These are phyloP conservation scores for Penicillium sp. DNA, from an alignment of 2,329 filamentous ascomycete species.

Conservation along the genomic window DNA sequence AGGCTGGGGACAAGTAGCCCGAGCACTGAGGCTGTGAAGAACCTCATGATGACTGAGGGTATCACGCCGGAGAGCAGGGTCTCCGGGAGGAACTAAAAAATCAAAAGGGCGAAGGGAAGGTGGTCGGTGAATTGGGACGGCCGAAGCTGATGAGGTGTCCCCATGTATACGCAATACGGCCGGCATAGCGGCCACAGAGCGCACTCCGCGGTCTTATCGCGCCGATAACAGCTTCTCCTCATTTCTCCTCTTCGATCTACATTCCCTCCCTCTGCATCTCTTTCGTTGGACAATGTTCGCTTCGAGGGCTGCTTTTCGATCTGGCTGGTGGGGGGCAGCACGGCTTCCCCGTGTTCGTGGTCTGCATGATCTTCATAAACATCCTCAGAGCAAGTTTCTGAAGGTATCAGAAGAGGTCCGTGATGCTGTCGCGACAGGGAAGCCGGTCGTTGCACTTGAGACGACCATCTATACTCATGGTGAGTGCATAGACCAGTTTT, in stretches of 20 bases:
- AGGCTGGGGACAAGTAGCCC: conserved; percentile 36
- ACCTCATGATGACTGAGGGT: conserved; percentile 40
- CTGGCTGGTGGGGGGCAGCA: conserved; percentile 16
- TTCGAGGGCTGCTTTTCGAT: conserved; percentile 23
- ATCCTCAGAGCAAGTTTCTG: conserved; percentile 53
- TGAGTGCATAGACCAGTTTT: conserved; percentile 23
- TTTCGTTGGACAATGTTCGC: conserved; percentile 16
- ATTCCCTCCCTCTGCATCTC: neutral
- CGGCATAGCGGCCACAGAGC: conserved; percentile 33
- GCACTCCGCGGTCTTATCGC: conserved; percentile 31
- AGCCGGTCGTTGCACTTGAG: conserved; percentile 88
- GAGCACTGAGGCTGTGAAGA: conserved; percentile 38
- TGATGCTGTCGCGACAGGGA: conserved; percentile 69
- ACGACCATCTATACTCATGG: conserved; percentile 98
- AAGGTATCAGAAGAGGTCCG: conserved; percentile 78
- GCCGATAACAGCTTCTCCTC: conserved; percentile 25
- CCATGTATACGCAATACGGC: conserved; percentile 31
- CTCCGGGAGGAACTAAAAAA: conserved; percentile 13
- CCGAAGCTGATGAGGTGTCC: conserved; percentile 40
- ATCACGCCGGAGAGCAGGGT: conserved; percentile 27
- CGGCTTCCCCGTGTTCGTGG: conserved; percentile 19
- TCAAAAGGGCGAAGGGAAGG: conserved; percentile 13
- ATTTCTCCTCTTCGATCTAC: conserved; percentile 12
- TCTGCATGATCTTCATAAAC: conserved; percentile 31
- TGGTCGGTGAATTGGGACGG: conserved; percentile 14